Base-by-base conservation (phyloP, 1,284 basidiomycete genomes). In the Ganoderma leucocontextum region DNA sequence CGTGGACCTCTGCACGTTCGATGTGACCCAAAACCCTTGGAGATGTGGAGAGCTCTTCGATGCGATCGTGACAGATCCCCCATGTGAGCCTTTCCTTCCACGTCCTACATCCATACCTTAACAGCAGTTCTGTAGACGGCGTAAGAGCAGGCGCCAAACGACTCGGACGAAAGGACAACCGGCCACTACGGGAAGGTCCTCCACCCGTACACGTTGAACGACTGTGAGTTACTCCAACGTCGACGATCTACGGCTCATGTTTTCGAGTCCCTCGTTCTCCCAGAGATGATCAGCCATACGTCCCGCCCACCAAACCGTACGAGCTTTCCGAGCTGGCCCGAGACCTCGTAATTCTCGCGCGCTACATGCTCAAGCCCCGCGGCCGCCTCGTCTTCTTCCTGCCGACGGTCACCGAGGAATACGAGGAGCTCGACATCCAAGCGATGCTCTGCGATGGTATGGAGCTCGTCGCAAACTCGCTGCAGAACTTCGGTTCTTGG, bases 401-500 rank as follows among this genome's bases (percentile, higher is more conserved):
- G 33, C 97, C 96, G 0, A 97, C 96, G 0, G 93, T 97, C 25
- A 95, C 90, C 17, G 95, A 96, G 61, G 93, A 96, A 65, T 98
- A 96, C 77, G 89, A 92, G 72, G 93, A 95, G 72, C 83, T 97
- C 1, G 96, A 98, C 76, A 83, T 98, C 2, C 79, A 87, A 38
- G 85, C 89, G 0, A 86, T 91, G 82, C 80, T 91, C 3, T 93
- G 92, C 73, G 91, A 94, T 42, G 96, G 96, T 0, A 96, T 99
- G 92, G 90, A 91, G 75, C 81, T 96, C 17, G 86, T 96, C 38
- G 91, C 93, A 0, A 98, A 98, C 78, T 96, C 94, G 55, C 81
- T 96, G 73, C 97, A 99, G 80, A 92, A 95, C 77, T 99, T 98
- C 78, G 97, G 96, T 15, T 93, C 92, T 47, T 99, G 97, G 97